Percentiles rank a stretch among this genome's conserved stretches.
These are phyloP conservation scores for Talaromyces marneffei DNA, from an alignment of 2,329 filamentous ascomycete species.

Conservation along the genomic window DNA sequence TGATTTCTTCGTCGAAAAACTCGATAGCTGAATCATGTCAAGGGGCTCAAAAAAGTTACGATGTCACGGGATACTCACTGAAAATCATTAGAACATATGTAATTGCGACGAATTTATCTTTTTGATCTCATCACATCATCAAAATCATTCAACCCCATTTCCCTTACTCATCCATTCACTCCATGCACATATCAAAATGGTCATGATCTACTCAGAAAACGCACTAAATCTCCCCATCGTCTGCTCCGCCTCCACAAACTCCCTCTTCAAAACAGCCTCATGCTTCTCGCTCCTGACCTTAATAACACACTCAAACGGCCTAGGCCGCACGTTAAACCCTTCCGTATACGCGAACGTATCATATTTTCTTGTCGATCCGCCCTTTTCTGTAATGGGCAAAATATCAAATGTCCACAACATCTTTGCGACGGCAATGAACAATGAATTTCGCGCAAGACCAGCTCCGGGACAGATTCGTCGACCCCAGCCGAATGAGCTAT, in stretches of 20 bases:
- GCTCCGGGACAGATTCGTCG: conserved; percentile 47
- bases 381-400: conserved; percentile 17
- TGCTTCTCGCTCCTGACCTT: conserved; percentile 13
- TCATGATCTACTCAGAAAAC: not conserved
- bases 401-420: conserved; percentile 20
- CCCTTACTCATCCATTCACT: not conserved
- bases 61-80: not conserved
- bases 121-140: not conserved
- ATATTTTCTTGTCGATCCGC: conserved; percentile 18
- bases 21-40: no score
- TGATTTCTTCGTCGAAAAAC: no score
- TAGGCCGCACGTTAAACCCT: conserved; percentile 19
- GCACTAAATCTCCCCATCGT: conserved; percentile 6
- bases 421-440: conserved; percentile 31
- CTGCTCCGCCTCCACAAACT: conserved; percentile 9
- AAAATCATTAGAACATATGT: not conserved
- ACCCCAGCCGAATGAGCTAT: conserved; percentile 50
- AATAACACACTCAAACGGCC: conserved; percentile 17
- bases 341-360: conserved; percentile 20
- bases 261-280: conserved; percentile 10
- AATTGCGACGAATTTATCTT: not conserved
- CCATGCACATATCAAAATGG: not conserved
- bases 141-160: not conserved
- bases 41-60: not conserved
- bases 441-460: conserved; percentile 48